Evolutionary conservation across 306 rosid species (phyloP).

Genomic region (Corylus americana): DNA sequence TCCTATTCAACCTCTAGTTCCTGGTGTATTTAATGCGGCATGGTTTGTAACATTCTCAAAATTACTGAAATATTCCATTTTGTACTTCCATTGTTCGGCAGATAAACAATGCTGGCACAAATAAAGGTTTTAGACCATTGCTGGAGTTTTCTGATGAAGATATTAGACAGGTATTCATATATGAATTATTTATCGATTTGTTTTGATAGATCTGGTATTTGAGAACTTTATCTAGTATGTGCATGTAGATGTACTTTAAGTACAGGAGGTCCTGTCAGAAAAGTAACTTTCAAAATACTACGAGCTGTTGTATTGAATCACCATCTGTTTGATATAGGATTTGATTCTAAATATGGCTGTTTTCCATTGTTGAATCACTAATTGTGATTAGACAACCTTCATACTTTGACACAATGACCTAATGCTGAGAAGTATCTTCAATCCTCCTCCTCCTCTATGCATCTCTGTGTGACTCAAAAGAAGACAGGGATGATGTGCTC

Average conservation of each 20-base stretch:
- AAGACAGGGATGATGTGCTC: neutral
- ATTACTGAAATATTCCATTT: conserved; percentile 15
- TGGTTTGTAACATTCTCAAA: conserved; percentile 16
- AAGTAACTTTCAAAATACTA: neutral
- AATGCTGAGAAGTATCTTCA: neutral
- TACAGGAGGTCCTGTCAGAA: neutral
- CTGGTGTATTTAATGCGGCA: neutral
- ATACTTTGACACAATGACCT: neutral
- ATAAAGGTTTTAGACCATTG: conserved; percentile 92
- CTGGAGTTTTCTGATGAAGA: conserved; percentile 91
- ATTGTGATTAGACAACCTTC: neutral
- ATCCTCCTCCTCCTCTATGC: neutral
- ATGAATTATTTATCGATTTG: neutral
- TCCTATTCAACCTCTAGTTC: conserved; percentile 1
- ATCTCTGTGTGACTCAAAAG: neutral
- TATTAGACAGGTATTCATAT: conserved; percentile 67
- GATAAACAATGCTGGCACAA: conserved; percentile 94
- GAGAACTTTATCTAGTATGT: neutral
- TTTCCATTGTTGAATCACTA: neutral
- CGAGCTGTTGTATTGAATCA: neutral
- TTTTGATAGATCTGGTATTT: conserved; percentile 1
- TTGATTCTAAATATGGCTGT: neutral
- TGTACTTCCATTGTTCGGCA: conserved; percentile 28
- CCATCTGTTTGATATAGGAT: neutral
- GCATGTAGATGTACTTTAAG: neutral